Base-by-base conservation (phyloP, 108 stramenopile genomes). In the Mayamaea pseudoterrestris region DNA sequence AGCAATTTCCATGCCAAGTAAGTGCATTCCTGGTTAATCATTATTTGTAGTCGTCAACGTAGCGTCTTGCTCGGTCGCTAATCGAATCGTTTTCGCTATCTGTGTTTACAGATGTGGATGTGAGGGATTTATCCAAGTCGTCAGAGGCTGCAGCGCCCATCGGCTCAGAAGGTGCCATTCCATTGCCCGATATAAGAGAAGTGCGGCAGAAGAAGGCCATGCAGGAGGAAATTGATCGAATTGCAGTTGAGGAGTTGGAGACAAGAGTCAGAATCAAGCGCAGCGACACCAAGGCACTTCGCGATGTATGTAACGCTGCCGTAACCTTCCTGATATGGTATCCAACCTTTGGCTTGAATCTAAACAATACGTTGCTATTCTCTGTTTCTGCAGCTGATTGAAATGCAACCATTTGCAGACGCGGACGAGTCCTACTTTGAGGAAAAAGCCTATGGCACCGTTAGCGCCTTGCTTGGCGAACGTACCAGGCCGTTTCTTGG, bases 371-470 rank as follows among this genome's bases (percentile, higher is more conserved):
- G 5, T 39, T 5, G 1, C 20, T 2, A 16, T 40, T 16, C n/a
- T n/a, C n/a, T n/a, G 2, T 25, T 27, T 31, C 22, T 25, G n/a
- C 41, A 76, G 55, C 55, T 86, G 5, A 44, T 86, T 31, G 82
- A 86, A 50, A 62, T 71, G 55, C 66, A 86, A 44, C 84, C 84
- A 7, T 76, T 70, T 42, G 84, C 81, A 13, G 84, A 91, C 65
- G 80, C 78, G 6, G 84, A 87, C 50, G 74, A 67, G 17, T 61
- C 77, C 0, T 80, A 78, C 40, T 86, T 93, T 65, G 74, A 82
- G 51, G 79, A 85, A 60, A 76, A 84, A 52, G 82, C 76, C 23
- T 77, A 74, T 36, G 57, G 66, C 13, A 76, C 77, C 41, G 63
- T 89, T 35, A 80, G 76, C 39, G 86, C 86, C 3, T 58, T 86